Conservation (phyloP, 108 stramenopile genomes). For the Pelagomonas calceolata region DNA sequence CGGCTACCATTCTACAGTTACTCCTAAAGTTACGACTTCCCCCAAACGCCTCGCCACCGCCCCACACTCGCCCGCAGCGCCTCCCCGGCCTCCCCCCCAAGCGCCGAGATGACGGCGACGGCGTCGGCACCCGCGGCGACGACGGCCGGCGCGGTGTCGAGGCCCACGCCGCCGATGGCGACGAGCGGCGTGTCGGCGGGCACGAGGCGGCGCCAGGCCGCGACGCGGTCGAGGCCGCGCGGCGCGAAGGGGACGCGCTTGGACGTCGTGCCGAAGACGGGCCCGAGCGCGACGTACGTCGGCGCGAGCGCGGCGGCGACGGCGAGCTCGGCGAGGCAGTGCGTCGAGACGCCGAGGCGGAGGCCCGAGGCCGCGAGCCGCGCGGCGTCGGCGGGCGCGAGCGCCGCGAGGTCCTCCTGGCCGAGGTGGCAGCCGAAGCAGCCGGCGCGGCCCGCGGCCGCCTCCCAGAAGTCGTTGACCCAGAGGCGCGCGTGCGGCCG, state of each 20-base stretch:
- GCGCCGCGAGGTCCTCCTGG: too few relatives aligned
- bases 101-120: slow-evolving; percentile 1
- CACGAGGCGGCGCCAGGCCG: slow-evolving; percentile 69
- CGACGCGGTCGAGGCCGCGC: slow-evolving; percentile 59
- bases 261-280: slow-evolving; percentile 67
- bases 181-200: slow-evolving; percentile 60
- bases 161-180: slow-evolving; percentile 60
- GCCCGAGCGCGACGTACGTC: slow-evolving; percentile 76
- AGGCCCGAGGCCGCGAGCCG: slow-evolving; percentile 11
- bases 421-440: too few relatives aligned
- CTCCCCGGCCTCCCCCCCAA: not conserved
- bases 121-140: not conserved
- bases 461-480: too few relatives aligned
- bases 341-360: slow-evolving; percentile 77
- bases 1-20: too few relatives aligned
- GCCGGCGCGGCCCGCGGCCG: too few relatives aligned
- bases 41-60: too few relatives aligned
- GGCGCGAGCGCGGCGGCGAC: slow-evolving; percentile 68
- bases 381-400: not conserved
- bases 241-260: slow-evolving; percentile 74
- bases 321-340: slow-evolving; percentile 74
- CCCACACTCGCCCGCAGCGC: too few relatives aligned
- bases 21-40: too few relatives aligned
- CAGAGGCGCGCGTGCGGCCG: too few relatives aligned
- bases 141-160: not conserved